Base-by-base conservation (phyloP, 148 eudicot genomes). In the Amaranthus hypochondriacus region DNA sequence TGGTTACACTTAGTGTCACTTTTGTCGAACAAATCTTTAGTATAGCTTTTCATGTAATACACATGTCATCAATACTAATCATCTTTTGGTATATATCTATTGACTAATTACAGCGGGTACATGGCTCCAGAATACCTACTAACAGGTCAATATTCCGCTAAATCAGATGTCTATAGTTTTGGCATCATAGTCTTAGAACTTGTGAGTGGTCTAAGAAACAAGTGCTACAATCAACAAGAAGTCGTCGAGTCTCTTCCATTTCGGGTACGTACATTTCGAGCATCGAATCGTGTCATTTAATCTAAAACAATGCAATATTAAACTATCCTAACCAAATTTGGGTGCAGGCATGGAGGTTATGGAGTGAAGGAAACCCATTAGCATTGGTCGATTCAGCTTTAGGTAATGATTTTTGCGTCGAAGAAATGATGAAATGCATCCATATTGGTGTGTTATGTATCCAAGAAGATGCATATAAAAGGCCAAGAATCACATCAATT, bases 281-380 rank as follows among this genome's bases (percentile, higher is more conserved):
- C 28, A 5, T 42, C 7, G 15, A 69, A 56, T 9, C 14, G 5
- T 64, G 18, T 15, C 7, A 18, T 10, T 14, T 46, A 53, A 28
- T 28, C 39, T 28, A 28, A 28, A 28, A 28, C 39, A 28, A 0
- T 28, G 39, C 39, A 15, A 53, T 43, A 28, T 2, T 2, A 52
- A 46, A 47, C 7, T 9, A 6, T 52, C 5, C 9, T 12, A 9
- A 66, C 49, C 9, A 14, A 3, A 3, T 13, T 50, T 5, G 28
- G 28, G 56, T 2, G 56, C 75, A 81, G 86, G 84, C 84, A 52
- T 84, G 86, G 86, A 84, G 78, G 28, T 78, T 78, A 0, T 84
- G 87, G 82, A 75, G 73, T 11, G 78, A 73, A 50, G 78, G 68
- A 9, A 8, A 5, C 3, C 11, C 73, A 3, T 48, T 71, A 52